phyloP scores from a whole-genome alignment of 73 alveolate species.

The Uronychia setigera region DNA sequence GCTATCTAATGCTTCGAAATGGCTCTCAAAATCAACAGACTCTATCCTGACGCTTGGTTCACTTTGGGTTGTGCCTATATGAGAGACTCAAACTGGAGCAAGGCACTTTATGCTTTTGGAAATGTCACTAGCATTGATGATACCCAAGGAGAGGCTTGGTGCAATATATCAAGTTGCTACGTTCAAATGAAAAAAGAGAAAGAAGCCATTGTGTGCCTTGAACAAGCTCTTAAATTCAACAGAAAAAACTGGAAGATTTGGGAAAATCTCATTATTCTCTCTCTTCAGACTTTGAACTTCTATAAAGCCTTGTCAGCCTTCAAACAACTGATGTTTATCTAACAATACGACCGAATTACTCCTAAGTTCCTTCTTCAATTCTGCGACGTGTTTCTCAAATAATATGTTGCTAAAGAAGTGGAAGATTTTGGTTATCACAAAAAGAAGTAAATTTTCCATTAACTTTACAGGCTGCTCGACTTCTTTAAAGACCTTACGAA shows the following conservation, averaged over 20 bases:
- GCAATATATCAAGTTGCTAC: constrained; percentile 92
- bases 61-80: constrained; percentile 96
- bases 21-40: constrained; percentile 93
- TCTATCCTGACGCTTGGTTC: constrained; percentile 96
- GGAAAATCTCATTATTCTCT: constrained; percentile 87
- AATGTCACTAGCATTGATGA: constrained; percentile 89
- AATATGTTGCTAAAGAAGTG: constrained; percentile 11
- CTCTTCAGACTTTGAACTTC: constrained; percentile 80
- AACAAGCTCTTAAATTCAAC: constrained; percentile 89
- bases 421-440: constrained; percentile 15
- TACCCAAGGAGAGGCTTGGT: constrained; percentile 96
- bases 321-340: constrained; percentile 26
- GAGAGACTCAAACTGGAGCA: constrained; percentile 76
- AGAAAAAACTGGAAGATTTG: constrained; percentile 94
- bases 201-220: constrained; percentile 94
- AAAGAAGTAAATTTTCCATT: neutral
- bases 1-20: constrained; percentile 88
- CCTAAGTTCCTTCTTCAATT: constrained; percentile 38
- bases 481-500: constrained; percentile 36
- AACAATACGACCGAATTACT: constrained; percentile 38
- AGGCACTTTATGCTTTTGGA: constrained; percentile 87
- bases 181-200: constrained; percentile 78
- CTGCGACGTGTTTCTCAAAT: constrained; percentile 53
- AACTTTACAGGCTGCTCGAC: constrained; percentile 10
- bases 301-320: constrained; percentile 57